A percentile compares a stretch with the other conserved stretches of the same genome.
phyloP scores from a whole-genome alignment of 352 stramenopile species.

The Aphanomyces euteiches region DNA sequence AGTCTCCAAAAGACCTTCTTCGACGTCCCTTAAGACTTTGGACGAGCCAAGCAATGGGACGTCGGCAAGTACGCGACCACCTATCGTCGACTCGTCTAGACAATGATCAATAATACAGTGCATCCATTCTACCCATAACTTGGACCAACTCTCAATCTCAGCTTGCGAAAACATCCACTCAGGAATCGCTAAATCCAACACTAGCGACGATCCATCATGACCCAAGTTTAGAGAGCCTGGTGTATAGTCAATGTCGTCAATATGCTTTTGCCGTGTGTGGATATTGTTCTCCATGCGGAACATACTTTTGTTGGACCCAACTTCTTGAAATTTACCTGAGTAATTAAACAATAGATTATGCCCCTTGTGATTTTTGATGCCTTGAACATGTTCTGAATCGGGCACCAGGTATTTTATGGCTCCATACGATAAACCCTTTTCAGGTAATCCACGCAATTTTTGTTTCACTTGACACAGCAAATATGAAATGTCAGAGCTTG shows the following conservation, averaged over 20 bases:
- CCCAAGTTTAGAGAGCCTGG: background rate
- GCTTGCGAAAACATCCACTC: background rate
- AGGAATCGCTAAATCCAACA: background rate
- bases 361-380: background rate
- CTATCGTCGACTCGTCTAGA: background rate
- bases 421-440: constrained; percentile 1
- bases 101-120: background rate
- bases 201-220: background rate
- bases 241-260: background rate
- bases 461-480: background rate
- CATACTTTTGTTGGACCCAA: background rate
- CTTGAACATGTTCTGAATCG: background rate
- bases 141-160: background rate
- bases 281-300: background rate
- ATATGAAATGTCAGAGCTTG: background rate
- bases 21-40: background rate
- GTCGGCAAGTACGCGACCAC: background rate
- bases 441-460: background rate
- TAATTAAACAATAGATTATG: constrained; percentile 8
- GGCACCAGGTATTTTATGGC: background rate
- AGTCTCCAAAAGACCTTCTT: background rate
- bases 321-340: background rate
- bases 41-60: background rate
- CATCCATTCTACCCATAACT: background rate
- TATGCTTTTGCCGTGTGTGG: background rate